Base-by-base conservation (phyloP, 257 asterid genomes). In the Dorcoceras hygrometricum region DNA sequence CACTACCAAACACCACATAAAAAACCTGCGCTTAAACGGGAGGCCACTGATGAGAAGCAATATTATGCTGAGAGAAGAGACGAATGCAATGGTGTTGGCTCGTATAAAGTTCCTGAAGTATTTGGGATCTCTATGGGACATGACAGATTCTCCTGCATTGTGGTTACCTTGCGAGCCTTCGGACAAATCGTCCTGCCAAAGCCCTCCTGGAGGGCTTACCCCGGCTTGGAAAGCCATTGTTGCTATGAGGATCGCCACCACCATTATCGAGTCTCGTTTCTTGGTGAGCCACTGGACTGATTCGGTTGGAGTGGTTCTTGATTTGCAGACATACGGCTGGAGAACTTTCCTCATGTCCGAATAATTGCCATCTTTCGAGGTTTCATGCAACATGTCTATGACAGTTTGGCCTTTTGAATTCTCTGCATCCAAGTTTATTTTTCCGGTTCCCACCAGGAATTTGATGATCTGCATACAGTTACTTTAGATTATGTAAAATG, bases 1-100 rank as follows among this genome's bases (percentile, higher is more conserved):
- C 26, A 82, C 74, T 85, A 82, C 82, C 74, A 87, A 56, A 23
- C 66, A 57, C 90, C 87, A 84, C 76, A 80, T 54, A 58, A 80
- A 77, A 0, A 78, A 18, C 63, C 26, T 60, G 7, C 71, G 75
- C 36, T 26, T 67, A 28, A 86, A 80, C 2, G 90, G 90, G 57
- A 84, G 63, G 12, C 87, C 95, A 20, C 86, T 77, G 22, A 87
- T 81, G 20, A 87, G 79, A 12, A 84, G 77, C 70, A 87, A 39
- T 9, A 87, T 87, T 4, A 79, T 80, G 25, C 81, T 84, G 5
- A 84, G 84, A 19, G 91, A 81, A 6, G 89, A 69, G 26, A 84
- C 78, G 6, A 84, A 87, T 56, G 81, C 79, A 22, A 78, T 26
- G 0, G 88, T 81, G 29, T 87, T 87, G 20, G 71, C 39, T 0